These are phyloP conservation scores for Naegleria fowleri DNA, from an alignment of 208 protist species.

Conservation along the genomic window DNA sequence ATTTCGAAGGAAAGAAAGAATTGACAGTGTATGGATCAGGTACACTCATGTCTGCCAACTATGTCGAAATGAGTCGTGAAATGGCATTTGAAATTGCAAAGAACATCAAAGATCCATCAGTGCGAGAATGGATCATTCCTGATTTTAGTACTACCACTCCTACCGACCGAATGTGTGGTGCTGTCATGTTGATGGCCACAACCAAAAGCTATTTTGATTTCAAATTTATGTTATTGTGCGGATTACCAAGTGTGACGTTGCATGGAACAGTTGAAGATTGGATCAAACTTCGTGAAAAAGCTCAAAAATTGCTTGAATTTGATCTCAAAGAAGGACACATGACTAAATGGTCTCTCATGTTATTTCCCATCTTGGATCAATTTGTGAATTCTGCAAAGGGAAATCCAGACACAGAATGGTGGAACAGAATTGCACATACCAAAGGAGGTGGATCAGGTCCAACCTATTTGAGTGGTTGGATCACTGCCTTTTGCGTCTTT, in stretches of 20 bases:
- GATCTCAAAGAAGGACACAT: not conserved
- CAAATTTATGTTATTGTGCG: not conserved
- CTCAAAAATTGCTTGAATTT: not conserved
- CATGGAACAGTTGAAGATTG: not conserved
- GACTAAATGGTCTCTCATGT: not conserved
- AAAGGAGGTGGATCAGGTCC: not conserved
- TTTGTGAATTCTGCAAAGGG: not conserved
- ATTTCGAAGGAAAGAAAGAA: not conserved
- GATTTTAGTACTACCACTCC: not conserved
- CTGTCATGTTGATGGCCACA: not conserved
- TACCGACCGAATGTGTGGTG: not conserved
- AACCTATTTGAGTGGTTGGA: not conserved
- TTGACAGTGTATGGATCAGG: not conserved
- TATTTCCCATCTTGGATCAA: not conserved
- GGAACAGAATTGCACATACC: not conserved
- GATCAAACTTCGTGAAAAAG: not conserved
- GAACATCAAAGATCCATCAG: not conserved
- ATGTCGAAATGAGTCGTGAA: not conserved
- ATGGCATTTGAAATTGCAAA: not conserved
- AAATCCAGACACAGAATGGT: not conserved
- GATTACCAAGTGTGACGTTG: not conserved
- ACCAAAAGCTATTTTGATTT: not conserved
- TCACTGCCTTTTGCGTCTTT: not conserved
- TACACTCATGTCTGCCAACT: not conserved
- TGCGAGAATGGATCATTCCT: not conserved